Evolutionary conservation across 345 rosid species (phyloP).

Genomic region (Rhodamnia argentea): DNA sequence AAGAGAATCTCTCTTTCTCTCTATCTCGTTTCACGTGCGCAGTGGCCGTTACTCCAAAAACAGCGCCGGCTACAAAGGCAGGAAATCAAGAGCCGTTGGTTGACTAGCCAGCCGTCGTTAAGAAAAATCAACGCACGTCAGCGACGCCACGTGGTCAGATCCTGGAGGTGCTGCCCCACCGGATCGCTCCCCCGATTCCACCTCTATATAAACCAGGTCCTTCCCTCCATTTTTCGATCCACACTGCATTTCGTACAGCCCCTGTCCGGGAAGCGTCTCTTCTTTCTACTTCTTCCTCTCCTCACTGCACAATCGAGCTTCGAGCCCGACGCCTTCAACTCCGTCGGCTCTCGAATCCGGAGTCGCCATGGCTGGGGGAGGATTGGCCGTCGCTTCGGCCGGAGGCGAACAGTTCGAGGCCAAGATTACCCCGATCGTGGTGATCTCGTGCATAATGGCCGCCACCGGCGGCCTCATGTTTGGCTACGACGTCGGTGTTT

Average conservation of each 20-base stretch:
- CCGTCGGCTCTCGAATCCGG: neutral
- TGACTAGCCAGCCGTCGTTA: conserved; percentile 26
- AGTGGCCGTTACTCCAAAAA: neutral
- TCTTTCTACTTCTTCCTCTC: neutral
- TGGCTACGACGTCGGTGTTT: conserved; percentile 88
- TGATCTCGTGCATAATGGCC: conserved; percentile 87
- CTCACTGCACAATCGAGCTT: neutral
- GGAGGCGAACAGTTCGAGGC: conserved; percentile 60
- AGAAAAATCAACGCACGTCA: neutral
- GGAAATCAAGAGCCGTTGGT: conserved; percentile 20
- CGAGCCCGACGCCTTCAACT: neutral
- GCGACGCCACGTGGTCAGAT: conserved; percentile 21
- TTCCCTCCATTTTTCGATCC: neutral
- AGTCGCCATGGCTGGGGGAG: conserved; percentile 2
- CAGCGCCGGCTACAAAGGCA: neutral
- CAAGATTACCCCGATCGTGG: conserved; percentile 83
- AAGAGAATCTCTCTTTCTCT: neutral
- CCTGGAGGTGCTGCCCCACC: conserved; percentile 11
- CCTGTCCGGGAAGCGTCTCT: neutral
- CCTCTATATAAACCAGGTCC: conserved; percentile 7
- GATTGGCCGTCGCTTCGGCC: conserved; percentile 8
- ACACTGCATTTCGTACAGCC: neutral
- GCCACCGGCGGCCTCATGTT: conserved; percentile 99
- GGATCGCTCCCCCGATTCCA: neutral
- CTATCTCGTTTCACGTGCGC: neutral